phyloP scores from a whole-genome alignment of 2,329 filamentous ascomycete species.

The Exophiala phaeomuriformis region DNA sequence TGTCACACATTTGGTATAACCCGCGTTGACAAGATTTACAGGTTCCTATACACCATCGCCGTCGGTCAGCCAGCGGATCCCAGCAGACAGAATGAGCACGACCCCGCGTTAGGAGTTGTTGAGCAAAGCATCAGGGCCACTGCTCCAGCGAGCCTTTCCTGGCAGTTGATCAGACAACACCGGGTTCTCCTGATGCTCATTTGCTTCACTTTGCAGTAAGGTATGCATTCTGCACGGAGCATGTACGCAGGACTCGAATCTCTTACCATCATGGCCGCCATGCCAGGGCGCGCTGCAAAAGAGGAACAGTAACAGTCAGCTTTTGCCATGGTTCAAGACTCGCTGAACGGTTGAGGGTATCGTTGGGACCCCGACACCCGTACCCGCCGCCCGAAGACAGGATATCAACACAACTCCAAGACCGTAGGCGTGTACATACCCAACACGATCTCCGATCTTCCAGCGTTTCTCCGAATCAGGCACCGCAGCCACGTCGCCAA shows the following conservation, averaged over 20 bases:
- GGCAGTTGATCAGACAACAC: too few species aligned
- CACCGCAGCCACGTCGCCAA: constrained; percentile 59
- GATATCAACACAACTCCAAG: too few species aligned
- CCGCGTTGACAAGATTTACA: constrained; percentile 59
- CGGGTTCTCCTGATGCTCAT: too few species aligned
- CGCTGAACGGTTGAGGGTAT: too few species aligned
- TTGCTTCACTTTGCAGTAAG: too few species aligned
- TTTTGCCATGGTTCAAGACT: too few species aligned
- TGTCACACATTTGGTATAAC: constrained; percentile 62
- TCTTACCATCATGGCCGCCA: constrained; percentile 44
- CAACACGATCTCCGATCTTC: constrained; percentile 59
- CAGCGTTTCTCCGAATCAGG: constrained; percentile 52
- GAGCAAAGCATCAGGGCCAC: too few species aligned
- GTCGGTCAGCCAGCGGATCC: background rate
- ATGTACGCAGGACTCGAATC: background rate
- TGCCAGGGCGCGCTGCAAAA: constrained; percentile 49
- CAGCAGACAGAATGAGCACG: background rate
- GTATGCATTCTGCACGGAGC: background rate
- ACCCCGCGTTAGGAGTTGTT: too few species aligned
- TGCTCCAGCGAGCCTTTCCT: too few species aligned
- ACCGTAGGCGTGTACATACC: constrained; percentile 36
- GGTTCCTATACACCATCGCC: constrained; percentile 36
- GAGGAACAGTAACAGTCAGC: background rate
- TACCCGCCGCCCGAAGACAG: too few species aligned
- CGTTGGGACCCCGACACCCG: too few species aligned